Conservation (phyloP, 2,329 filamentous ascomycete genomes). For the Stemphylium beticola region DNA sequence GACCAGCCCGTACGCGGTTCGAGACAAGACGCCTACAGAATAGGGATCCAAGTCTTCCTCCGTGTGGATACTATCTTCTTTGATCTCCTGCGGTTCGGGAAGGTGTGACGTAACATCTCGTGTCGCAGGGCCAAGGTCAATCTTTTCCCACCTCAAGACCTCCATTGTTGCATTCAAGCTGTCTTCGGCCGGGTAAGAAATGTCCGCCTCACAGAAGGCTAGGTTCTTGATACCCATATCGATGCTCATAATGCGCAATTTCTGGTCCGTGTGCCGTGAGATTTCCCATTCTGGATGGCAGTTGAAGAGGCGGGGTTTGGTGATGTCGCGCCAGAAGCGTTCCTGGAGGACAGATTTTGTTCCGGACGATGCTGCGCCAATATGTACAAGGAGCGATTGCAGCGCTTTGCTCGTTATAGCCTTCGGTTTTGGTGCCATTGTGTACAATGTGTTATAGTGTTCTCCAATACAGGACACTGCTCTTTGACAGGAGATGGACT, state of each 20-base stretch:
- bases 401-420: constrained; percentile 58
- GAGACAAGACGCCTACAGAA: constrained; percentile 60
- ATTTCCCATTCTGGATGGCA: constrained; percentile 1
- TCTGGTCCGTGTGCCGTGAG: neutral
- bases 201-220: constrained; percentile 70
- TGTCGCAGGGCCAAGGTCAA: constrained; percentile 30
- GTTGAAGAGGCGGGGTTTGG: constrained; percentile 4
- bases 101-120: neutral
- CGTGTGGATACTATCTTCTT: constrained; percentile 2
- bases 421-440: constrained; percentile 26
- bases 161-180: constrained; percentile 28
- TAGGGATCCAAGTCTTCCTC: constrained; percentile 51
- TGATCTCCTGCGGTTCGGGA: neutral
- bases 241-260: constrained; percentile 69
- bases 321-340: constrained; percentile 56
- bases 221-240: constrained; percentile 87
- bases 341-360: constrained; percentile 62
- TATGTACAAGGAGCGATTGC: constrained; percentile 65
- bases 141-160: constrained; percentile 38
- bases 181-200: constrained; percentile 25
- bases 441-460: neutral
- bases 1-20: constrained; percentile 63
- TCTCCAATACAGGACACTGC: neutral
- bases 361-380: constrained; percentile 65
- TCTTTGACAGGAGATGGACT: neutral